Evolutionary conservation across 768 basidiomycete species (phyloP).

Genomic region (Butyriboletus loyo): DNA sequence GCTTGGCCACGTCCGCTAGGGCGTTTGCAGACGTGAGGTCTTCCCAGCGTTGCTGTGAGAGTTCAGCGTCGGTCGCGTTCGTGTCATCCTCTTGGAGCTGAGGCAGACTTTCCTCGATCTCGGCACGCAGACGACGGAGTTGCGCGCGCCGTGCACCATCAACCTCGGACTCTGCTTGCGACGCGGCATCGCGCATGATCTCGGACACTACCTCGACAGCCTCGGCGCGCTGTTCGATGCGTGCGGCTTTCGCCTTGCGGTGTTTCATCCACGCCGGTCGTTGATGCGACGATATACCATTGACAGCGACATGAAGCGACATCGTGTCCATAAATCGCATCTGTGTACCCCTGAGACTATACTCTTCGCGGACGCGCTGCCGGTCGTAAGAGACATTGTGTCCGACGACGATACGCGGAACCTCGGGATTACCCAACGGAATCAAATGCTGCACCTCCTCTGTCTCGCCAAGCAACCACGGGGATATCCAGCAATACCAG

Average conservation of each 20-base stretch:
- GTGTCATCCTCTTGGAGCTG: conserved; percentile 33
- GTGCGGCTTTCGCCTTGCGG: conserved; percentile 63
- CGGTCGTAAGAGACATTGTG: conserved; percentile 97
- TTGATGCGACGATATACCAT: conserved; percentile 93
- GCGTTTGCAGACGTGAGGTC: conserved; percentile 91
- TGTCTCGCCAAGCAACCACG: conserved; percentile 76
- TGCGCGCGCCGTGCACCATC: conserved; percentile 37
- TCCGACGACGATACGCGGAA: conserved; percentile 73
- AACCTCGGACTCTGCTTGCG: conserved; percentile 36
- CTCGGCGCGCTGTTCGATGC: conserved; percentile 55
- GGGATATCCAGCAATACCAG: conserved; percentile 97
- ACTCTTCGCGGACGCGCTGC: conserved; percentile 79
- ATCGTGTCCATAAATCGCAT: conserved; percentile 93
- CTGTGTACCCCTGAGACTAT: conserved; percentile 58
- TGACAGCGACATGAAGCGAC: conserved; percentile 89
- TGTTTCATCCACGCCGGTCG: conserved; percentile 90
- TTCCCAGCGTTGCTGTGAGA: conserved; percentile 74
- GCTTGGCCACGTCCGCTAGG: conserved; percentile 84
- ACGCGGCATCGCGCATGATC: conserved; percentile 43
- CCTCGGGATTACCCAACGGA: conserved; percentile 56
- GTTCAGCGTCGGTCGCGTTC: conserved; percentile 42
- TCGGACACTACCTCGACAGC: conserved; percentile 61
- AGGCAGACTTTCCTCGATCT: conserved; percentile 41
- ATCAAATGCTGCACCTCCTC: conserved; percentile 64
- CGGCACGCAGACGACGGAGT: conserved; percentile 37